These are phyloP conservation scores for Penicillium olsonii DNA, from an alignment of 2,329 filamentous ascomycete genomes.

Conservation along the genomic window DNA sequence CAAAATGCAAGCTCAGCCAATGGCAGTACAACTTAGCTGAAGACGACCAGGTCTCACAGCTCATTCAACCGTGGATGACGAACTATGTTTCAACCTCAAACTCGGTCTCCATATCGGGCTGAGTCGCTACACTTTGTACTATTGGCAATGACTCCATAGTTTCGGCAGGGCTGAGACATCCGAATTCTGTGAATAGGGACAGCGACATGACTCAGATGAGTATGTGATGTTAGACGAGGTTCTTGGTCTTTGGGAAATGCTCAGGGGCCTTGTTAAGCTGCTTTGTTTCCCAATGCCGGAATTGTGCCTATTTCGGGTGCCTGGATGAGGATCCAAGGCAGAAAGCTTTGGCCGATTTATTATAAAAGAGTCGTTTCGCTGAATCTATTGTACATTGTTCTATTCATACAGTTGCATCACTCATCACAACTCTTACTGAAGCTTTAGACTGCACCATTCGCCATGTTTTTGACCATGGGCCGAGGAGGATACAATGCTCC, in stretches of 20 bases:
- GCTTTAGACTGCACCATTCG: background rate
- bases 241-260: slow-evolving; percentile 7
- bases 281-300: background rate
- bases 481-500: slow-evolving; percentile 41
- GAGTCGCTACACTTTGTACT: background rate
- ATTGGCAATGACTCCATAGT: background rate
- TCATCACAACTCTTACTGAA: background rate
- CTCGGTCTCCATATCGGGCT: background rate
- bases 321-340: slow-evolving; percentile 15
- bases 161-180: background rate
- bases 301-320: slow-evolving; percentile 5
- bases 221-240: slow-evolving; percentile 17
- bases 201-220: slow-evolving; percentile 17
- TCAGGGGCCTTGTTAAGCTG: background rate
- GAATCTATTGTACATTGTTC: background rate
- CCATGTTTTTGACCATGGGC: slow-evolving; percentile 31
- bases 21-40: background rate
- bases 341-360: background rate
- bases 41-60: background rate
- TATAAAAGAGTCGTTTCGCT: background rate
- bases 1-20: background rate
- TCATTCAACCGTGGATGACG: background rate
- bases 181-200: background rate
- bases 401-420: slow-evolving; percentile 3
- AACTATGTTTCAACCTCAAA: slow-evolving; percentile 19